These are phyloP conservation scores for Fagus sylvatica DNA, from an alignment of 306 rosid genomes.

Conservation along the genomic window DNA sequence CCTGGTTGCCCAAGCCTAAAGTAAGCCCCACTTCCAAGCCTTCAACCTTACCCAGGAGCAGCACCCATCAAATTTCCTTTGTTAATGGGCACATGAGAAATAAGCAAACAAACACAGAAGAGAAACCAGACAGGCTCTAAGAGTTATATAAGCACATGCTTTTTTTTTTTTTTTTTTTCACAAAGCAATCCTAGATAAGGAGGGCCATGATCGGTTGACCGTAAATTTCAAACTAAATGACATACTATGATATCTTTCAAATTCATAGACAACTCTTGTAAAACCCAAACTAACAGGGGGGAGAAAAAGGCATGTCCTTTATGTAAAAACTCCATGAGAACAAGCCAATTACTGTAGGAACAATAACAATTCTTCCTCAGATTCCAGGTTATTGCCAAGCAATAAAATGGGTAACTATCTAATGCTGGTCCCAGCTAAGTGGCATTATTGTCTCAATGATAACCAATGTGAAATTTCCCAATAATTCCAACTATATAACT, in stretches of 20 bases:
- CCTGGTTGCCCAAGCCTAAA: constrained; percentile 65
- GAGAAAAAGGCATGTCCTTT: not conserved
- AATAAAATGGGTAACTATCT: not conserved
- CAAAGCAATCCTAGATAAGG: not conserved
- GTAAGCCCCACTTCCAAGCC: constrained; percentile 81
- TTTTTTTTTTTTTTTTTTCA: not conserved
- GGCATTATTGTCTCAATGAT: not conserved
- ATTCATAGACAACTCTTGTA: not conserved
- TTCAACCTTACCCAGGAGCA: constrained; percentile 64
- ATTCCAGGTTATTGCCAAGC: not conserved
- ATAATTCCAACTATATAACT: too few species aligned
- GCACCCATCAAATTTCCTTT: constrained; percentile 40
- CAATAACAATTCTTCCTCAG: not conserved
- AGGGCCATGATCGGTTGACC: not conserved
- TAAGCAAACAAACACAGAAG: constrained; percentile 5
- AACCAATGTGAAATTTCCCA: not conserved
- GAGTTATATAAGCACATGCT: constrained; percentile 4
- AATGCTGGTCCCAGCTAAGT: not conserved
- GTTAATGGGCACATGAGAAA: constrained; percentile 23
- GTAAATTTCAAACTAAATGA: not conserved
- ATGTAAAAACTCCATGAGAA: not conserved
- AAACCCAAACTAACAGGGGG: not conserved
- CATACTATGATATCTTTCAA: not conserved
- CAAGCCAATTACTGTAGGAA: not conserved
- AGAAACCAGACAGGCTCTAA: constrained; percentile 13